A percentile compares a stretch with the other conserved stretches of the same genome.
Conservation (phyloP, 192 early-diverging fungal species). For the Backusella tarrabulga region DNA sequence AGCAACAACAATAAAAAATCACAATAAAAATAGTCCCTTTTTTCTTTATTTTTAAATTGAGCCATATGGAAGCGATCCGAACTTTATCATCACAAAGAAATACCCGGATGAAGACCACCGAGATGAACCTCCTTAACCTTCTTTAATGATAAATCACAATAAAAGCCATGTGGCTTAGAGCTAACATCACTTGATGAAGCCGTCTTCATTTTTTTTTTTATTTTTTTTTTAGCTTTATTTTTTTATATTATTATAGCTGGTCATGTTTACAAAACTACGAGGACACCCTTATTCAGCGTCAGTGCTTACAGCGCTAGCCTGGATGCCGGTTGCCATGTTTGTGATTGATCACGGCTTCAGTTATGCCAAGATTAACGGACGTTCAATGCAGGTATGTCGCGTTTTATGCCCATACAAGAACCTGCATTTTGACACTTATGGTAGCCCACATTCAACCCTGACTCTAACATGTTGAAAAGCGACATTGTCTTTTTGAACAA, state of each 20-base stretch:
- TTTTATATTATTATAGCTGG: background rate
- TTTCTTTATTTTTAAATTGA: background rate
- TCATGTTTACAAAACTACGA: slow-evolving; percentile 10
- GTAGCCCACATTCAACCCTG: slow-evolving; percentile 75
- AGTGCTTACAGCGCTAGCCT: slow-evolving; percentile 32
- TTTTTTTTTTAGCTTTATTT: background rate
- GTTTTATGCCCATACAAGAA: background rate
- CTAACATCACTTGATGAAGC: background rate
- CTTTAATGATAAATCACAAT: background rate
- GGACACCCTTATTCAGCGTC: slow-evolving; percentile 22
- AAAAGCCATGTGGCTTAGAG: background rate
- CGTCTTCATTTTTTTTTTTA: background rate
- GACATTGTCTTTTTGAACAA: slow-evolving; percentile 70
- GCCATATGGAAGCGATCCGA: background rate
- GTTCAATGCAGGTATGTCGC: slow-evolving; percentile 55
- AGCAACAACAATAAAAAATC: background rate
- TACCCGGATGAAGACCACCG: background rate
- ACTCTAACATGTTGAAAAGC: slow-evolving; percentile 57
- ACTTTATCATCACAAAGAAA: background rate
- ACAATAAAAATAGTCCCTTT: background rate
- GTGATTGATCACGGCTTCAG: slow-evolving; percentile 52
- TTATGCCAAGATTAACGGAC: slow-evolving; percentile 42
- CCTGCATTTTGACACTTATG: background rate
- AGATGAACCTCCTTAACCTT: background rate
- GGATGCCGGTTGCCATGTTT: slow-evolving; percentile 50